Evolutionary conservation across 2,329 filamentous ascomycete species (phyloP).

Genomic region (Verticillium zaregamsianum): DNA sequence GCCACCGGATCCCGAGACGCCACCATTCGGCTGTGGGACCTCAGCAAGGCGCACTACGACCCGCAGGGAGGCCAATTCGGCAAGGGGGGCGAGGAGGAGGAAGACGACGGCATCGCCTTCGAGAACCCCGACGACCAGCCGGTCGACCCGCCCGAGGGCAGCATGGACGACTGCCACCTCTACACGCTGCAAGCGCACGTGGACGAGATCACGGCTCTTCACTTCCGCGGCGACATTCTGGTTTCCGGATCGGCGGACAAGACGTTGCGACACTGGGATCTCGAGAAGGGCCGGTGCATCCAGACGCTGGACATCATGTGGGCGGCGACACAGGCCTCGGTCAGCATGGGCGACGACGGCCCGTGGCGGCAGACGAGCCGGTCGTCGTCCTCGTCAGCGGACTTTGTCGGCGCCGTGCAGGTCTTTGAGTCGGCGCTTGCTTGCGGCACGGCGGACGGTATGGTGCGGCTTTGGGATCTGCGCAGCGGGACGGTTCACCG

Average conservation of each 20-base stretch:
- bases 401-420: slow-evolving; percentile 92
- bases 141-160: slow-evolving; percentile 69
- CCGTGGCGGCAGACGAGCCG: slow-evolving; percentile 72
- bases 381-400: slow-evolving; percentile 63
- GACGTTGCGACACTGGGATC: slow-evolving; percentile 94
- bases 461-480: slow-evolving; percentile 96
- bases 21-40: slow-evolving; percentile 90
- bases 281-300: slow-evolving; percentile 94
- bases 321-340: slow-evolving; percentile 87
- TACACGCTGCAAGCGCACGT: slow-evolving; percentile 87
- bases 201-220: slow-evolving; percentile 88
- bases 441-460: slow-evolving; percentile 94
- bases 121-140: slow-evolving; percentile 65
- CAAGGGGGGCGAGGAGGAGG: slow-evolving; percentile 54
- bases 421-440: slow-evolving; percentile 95
- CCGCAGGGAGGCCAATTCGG: slow-evolving; percentile 60
- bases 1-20: slow-evolving; percentile 94
- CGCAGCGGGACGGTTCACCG: slow-evolving; percentile 95
- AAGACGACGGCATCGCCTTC: slow-evolving; percentile 67
- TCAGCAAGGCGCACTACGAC: slow-evolving; percentile 82
- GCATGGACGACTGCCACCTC: slow-evolving; percentile 85
- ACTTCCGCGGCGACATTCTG: slow-evolving; percentile 84
- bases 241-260: slow-evolving; percentile 97
- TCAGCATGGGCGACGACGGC: slow-evolving; percentile 58
- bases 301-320: slow-evolving; percentile 97